phyloP scores from a whole-genome alignment of 257 asterid species.

The Leonotis leonurus region DNA sequence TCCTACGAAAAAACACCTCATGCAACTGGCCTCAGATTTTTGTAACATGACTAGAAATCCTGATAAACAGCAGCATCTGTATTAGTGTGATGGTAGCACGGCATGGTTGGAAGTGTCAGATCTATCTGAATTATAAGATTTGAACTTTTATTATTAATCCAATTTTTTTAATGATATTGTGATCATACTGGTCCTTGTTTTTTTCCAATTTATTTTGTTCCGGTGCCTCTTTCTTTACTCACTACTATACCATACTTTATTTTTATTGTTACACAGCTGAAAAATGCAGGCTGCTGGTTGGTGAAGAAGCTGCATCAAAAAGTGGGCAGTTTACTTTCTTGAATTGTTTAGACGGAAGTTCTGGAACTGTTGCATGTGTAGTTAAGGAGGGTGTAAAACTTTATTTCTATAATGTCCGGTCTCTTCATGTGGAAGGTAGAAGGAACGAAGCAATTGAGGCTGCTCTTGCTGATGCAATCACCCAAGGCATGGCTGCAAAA shows the following conservation, averaged over 20 bases:
- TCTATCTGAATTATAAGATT: neutral
- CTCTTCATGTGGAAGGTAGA: constrained; percentile 62
- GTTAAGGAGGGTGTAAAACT: constrained; percentile 90
- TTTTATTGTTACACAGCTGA: constrained; percentile 56
- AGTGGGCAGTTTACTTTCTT: constrained; percentile 71
- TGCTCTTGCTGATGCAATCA: constrained; percentile 63
- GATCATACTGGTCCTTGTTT: neutral
- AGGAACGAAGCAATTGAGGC: constrained; percentile 69
- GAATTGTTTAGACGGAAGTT: constrained; percentile 72
- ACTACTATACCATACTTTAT: neutral
- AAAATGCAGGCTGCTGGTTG: constrained; percentile 72
- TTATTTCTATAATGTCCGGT: constrained; percentile 56
- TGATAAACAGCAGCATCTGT: neutral
- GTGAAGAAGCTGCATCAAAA: constrained; percentile 82
- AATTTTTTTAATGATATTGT: neutral
- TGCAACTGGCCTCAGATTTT: neutral
- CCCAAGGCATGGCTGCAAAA: constrained; percentile 66
- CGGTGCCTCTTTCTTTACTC: neutral
- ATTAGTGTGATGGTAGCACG: neutral
- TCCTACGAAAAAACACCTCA: neutral
- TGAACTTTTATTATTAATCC: neutral
- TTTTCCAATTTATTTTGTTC: neutral
- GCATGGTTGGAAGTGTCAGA: neutral
- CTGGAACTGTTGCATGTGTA: constrained; percentile 77
- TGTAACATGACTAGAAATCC: neutral